phyloP scores from a whole-genome alignment of 1,139 yeast species.

The Kodamaea plutei region DNA sequence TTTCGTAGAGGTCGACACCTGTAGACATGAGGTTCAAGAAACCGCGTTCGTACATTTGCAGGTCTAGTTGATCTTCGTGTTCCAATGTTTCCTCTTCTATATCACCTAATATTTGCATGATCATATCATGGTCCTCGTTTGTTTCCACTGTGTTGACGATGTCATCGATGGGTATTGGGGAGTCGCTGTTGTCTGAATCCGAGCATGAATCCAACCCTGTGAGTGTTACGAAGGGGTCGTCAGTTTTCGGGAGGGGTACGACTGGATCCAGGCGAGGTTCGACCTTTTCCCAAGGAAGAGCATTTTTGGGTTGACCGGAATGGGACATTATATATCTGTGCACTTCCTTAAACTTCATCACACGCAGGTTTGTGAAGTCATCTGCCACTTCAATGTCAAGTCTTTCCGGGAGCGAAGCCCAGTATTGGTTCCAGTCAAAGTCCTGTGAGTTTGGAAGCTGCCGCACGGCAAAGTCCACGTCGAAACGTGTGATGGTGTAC shows the following conservation, averaged over 20 bases:
- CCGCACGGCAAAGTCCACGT: neutral
- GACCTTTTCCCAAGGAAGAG: constrained; percentile 7
- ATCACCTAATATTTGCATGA: constrained; percentile 7
- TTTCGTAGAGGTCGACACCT: constrained; percentile 8
- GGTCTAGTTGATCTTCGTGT: constrained; percentile 15
- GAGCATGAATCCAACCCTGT: constrained; percentile 1
- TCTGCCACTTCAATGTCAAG: constrained; percentile 9
- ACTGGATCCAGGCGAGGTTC: constrained; percentile 2
- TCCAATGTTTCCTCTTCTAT: constrained; percentile 17
- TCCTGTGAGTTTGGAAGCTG: constrained; percentile 4
- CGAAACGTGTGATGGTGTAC: neutral
- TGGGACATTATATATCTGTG: constrained; percentile 8
- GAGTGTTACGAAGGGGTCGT: constrained; percentile 8
- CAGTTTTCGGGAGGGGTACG: constrained; percentile 2
- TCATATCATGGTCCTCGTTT: constrained; percentile 1
- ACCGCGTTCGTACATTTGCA: constrained; percentile 22
- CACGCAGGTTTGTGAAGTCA: constrained; percentile 10
- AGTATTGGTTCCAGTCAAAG: constrained; percentile 11
- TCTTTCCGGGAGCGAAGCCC: constrained; percentile 9
- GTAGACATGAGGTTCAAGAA: constrained; percentile 11
- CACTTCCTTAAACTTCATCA: constrained; percentile 9
- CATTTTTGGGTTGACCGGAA: neutral
- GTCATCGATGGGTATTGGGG: neutral
- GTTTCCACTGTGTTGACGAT: neutral
- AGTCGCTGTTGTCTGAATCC: constrained; percentile 5